Conservation (phyloP, 2,329 filamentous ascomycete genomes). For the Fusarium buxicola region DNA sequence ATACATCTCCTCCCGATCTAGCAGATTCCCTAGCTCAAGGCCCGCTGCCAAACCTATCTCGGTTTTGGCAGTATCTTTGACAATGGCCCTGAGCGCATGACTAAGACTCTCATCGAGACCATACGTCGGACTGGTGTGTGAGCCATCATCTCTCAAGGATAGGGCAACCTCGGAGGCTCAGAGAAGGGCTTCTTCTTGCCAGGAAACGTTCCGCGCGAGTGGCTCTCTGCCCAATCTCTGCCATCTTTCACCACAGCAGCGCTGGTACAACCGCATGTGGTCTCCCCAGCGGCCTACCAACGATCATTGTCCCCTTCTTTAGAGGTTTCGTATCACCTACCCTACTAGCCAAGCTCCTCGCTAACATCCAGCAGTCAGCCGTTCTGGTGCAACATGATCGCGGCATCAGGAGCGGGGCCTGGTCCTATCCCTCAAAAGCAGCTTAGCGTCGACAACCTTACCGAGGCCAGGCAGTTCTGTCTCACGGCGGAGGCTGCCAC, state of each 20-base stretch:
- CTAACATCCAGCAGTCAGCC: conserved; percentile 23
- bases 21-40: conserved; percentile 70
- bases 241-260: conserved; percentile 77
- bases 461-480: conserved; percentile 33
- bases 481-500: conserved; percentile 18
- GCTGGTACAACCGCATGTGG: conserved; percentile 77
- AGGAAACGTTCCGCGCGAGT: conserved; percentile 78
- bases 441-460: conserved; percentile 30
- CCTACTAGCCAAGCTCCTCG: not conserved
- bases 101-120: conserved; percentile 73
- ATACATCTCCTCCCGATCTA: conserved; percentile 66
- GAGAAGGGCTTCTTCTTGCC: conserved; percentile 73
- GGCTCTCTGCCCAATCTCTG: conserved; percentile 73
- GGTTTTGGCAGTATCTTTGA: conserved; percentile 80
- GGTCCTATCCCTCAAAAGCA: conserved; percentile 11
- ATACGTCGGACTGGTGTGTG: conserved; percentile 71
- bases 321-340: conserved; percentile 11
- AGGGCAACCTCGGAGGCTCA: conserved; percentile 73
- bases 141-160: conserved; percentile 76
- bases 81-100: conserved; percentile 74
- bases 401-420: conserved; percentile 17
- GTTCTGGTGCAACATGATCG: conserved; percentile 29
- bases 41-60: conserved; percentile 72
- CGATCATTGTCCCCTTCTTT: conserved; percentile 81
- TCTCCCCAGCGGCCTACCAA: conserved; percentile 74